Conservation (phyloP, 148 eudicot genomes). For the Arctostaphylos glauca region DNA sequence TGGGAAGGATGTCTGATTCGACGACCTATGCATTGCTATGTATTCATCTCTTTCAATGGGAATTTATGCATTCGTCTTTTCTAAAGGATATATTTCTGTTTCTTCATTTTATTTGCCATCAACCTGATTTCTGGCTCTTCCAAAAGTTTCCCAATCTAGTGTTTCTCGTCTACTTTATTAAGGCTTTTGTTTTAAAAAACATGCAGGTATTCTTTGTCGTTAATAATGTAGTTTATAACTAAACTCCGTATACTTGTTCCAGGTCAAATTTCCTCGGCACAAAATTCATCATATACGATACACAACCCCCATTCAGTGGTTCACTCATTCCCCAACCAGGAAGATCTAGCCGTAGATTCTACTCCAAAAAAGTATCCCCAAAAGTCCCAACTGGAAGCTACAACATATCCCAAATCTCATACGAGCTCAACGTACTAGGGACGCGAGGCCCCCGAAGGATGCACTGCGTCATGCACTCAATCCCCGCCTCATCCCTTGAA, state of each 20-base stretch:
- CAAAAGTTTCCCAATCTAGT: neutral
- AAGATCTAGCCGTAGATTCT: slow-evolving; percentile 44
- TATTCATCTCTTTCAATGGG: neutral
- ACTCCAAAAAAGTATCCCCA: slow-evolving; percentile 57
- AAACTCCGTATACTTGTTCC: slow-evolving; percentile 1
- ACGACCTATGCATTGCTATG: neutral
- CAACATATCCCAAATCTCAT: slow-evolving; percentile 50
- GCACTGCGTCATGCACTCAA: slow-evolving; percentile 59
- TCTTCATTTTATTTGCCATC: neutral
- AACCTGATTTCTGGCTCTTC: neutral
- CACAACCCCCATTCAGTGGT: slow-evolving; percentile 46
- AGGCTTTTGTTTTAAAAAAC: slow-evolving; percentile 1
- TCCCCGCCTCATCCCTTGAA: slow-evolving; percentile 45
- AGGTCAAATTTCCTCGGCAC: slow-evolving; percentile 66
- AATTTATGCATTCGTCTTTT: neutral
- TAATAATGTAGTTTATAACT: neutral
- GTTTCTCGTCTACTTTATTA: neutral
- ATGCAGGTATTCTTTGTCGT: neutral
- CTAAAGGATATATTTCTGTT: neutral
- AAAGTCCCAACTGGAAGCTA: slow-evolving; percentile 55
- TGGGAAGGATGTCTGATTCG: neutral
- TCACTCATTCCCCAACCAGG: slow-evolving; percentile 38
- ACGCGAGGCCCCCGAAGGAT: slow-evolving; percentile 65
- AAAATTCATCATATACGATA: slow-evolving; percentile 54
- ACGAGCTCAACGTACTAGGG: slow-evolving; percentile 59